Base-by-base conservation (phyloP, 768 basidiomycete species). In the Tulasnella sp. region DNA sequence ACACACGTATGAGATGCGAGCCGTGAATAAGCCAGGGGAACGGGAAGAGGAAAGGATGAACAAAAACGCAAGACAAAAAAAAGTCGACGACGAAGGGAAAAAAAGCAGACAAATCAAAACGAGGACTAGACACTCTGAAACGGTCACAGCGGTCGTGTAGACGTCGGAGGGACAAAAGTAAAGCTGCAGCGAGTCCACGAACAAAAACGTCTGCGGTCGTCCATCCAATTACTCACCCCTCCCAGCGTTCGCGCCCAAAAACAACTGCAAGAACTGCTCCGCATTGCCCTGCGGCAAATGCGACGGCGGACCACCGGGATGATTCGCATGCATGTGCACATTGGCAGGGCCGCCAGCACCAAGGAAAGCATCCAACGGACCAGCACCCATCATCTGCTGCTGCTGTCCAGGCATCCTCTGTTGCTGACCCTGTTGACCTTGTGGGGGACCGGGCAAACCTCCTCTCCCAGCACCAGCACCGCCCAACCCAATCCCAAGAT, bases 141-240 rank as follows among this genome's bases (percentile, higher is more conserved):
- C 22, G 19, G 17, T 49, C 45, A 49, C 19, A 22, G 45, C 45
- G 9, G 45, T 49, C 3, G 12, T 12, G 40, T 42, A 42, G 40
- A 2, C 2, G 11, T 42, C 22, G 19, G 19, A 49, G 45, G 25
- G 3, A 2, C 12, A 64, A 25, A 64, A 25, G 19, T 6, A 64
- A 29, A 25, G 58, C 31, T 64, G 58, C 7, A 64, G 19, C 58
- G 58, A 31, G 45, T 49, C 45, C 45, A 12, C 58, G 58, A 64
- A 64, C 49, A 15, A 9, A 25, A 64, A 64, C 25, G 69, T 73
- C 76, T 58, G 17, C 49, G 52, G 74, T 84, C 84, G 85, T 81
- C 86, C 86, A 78, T 81, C 78, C 78, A 82, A 81, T 82, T 82
- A 79, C 80, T 81, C 77, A 80, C 83, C 86, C 58, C 58, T 64